phyloP scores from a whole-genome alignment of 352 stramenopile species.

The Phytophthora hibernalis region DNA sequence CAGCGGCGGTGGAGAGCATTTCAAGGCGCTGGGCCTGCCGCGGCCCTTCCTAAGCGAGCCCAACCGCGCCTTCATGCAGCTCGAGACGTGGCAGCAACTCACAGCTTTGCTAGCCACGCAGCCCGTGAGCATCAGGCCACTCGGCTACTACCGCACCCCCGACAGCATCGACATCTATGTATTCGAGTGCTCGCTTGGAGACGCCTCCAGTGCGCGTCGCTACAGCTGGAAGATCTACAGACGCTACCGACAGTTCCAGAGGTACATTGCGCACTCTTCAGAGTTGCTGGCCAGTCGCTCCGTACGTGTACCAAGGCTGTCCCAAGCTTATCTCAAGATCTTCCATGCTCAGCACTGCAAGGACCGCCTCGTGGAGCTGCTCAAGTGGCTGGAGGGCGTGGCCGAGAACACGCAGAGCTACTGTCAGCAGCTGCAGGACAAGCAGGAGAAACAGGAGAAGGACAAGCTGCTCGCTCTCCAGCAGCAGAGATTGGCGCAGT shows the following conservation, averaged over 20 bases:
- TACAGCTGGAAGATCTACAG: constrained; percentile 84
- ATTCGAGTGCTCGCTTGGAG: constrained; percentile 71
- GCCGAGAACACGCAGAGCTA: constrained; percentile 77
- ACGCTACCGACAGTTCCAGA: constrained; percentile 86
- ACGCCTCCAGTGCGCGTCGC: constrained; percentile 30
- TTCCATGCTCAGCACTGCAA: constrained; percentile 83
- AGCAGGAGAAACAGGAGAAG: constrained; percentile 25
- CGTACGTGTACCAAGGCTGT: constrained; percentile 67
- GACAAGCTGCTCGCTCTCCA: constrained; percentile 29
- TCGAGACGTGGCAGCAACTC: constrained; percentile 72
- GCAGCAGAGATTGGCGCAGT: constrained; percentile 31
- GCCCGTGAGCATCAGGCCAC: constrained; percentile 57
- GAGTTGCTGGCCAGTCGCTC: constrained; percentile 51
- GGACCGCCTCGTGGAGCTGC: constrained; percentile 78
- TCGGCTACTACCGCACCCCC: constrained; percentile 84
- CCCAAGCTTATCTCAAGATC: constrained; percentile 83
- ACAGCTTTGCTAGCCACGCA: constrained; percentile 56
- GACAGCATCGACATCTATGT: constrained; percentile 88
- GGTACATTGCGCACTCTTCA: constrained; percentile 69
- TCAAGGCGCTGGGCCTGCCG: constrained; percentile 63
- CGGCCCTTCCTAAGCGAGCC: constrained; percentile 66
- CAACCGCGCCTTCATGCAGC: constrained; percentile 66
- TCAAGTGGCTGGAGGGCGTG: constrained; percentile 69
- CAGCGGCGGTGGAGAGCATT: constrained; percentile 56
- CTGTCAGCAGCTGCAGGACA: constrained; percentile 49